A percentile compares a stretch with the other conserved stretches of the same genome.
Conservation (phyloP, 306 rosid genomes). For the Rosa lucieae region DNA sequence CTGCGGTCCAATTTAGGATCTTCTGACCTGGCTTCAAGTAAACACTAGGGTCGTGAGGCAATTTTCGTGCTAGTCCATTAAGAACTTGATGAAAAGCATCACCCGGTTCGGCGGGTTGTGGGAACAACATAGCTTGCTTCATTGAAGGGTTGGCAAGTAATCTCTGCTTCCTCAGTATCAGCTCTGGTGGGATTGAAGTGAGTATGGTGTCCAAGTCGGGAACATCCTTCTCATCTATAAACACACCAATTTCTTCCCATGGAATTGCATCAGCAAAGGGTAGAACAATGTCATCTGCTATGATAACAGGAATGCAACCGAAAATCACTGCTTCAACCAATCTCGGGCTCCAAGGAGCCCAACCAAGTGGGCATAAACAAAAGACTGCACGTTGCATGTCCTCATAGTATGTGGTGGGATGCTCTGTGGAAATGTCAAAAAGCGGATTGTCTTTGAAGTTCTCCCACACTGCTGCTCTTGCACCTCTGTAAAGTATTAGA, state of each 20-base stretch:
- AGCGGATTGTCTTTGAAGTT: slow-evolving; percentile 95
- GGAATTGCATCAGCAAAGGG: slow-evolving; percentile 99
- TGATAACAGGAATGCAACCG: slow-evolving; percentile 96
- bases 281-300: slow-evolving; percentile 93
- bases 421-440: slow-evolving; percentile 93
- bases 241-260: slow-evolving; percentile 96
- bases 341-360: slow-evolving; percentile 99
- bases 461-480: slow-evolving; percentile 84
- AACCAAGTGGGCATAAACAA: slow-evolving; percentile 95
- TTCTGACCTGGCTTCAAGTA: slow-evolving; percentile 70
- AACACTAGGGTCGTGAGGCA: slow-evolving; percentile 61
- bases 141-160: slow-evolving; percentile 96
- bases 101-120: slow-evolving; percentile 87
- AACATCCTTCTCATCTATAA: slow-evolving; percentile 82
- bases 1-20: slow-evolving; percentile 89
- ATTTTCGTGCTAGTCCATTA: slow-evolving; percentile 90
- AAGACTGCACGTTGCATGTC: slow-evolving; percentile 98
- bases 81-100: slow-evolving; percentile 95
- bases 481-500: slow-evolving; percentile 14
- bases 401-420: slow-evolving; percentile 92
- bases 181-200: slow-evolving; percentile 83
- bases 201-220: slow-evolving; percentile 83
- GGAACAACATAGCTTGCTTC: slow-evolving; percentile 99
- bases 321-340: slow-evolving; percentile 95
- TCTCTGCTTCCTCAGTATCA: slow-evolving; percentile 83